Conservation (phyloP, 306 rosid genomes). For the Psophocarpus tetragonolobus region DNA sequence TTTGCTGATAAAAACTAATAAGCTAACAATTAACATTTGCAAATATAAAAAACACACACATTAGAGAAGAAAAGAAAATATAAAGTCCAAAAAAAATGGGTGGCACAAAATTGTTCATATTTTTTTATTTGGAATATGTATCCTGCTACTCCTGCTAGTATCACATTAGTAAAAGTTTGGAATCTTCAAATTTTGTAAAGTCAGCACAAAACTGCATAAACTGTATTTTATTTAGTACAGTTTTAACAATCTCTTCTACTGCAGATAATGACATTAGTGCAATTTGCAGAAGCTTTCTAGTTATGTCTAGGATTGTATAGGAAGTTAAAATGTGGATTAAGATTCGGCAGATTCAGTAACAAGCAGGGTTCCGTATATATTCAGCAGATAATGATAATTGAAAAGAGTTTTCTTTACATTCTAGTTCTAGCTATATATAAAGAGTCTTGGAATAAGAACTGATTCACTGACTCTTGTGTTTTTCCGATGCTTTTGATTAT, state of each 20-base stretch:
- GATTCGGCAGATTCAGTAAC: background rate
- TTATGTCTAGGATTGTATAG: slow-evolving; percentile 2
- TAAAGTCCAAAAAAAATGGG: background rate
- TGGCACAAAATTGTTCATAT: background rate
- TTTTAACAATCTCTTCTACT: background rate
- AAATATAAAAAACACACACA: too few species aligned
- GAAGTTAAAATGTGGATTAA: background rate
- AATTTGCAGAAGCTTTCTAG: background rate
- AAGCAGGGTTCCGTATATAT: background rate
- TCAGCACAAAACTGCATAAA: background rate
- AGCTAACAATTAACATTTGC: too few species aligned
- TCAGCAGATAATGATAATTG: too few species aligned
- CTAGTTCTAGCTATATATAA: slow-evolving; percentile 13
- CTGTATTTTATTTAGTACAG: background rate
- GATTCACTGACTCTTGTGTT: background rate
- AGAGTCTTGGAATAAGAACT: background rate
- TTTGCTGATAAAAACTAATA: too few species aligned
- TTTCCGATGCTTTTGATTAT: background rate
- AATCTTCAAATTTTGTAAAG: background rate
- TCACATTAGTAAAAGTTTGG: background rate
- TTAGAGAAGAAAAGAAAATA: background rate
- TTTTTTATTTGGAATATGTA: slow-evolving; percentile 12
- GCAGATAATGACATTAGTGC: background rate
- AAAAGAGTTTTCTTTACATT: slow-evolving; percentile 5
- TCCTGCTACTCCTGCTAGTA: background rate